Evolutionary conservation across 805 yeast genomes (phyloP).

Genomic region (Wickerhamiella occidentalis): DNA sequence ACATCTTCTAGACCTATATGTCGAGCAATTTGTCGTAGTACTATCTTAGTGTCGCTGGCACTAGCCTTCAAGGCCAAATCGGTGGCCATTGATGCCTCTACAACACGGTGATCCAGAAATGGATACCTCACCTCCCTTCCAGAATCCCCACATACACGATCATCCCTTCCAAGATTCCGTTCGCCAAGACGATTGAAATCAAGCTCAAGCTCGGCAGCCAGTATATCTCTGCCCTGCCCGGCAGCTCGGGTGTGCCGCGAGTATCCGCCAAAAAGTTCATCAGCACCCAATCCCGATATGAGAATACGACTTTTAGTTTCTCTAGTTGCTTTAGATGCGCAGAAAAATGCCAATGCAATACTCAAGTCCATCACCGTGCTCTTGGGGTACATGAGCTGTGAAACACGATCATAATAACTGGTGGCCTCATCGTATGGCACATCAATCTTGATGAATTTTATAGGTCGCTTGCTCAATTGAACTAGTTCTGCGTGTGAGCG

Average conservation of each 20-base stretch:
- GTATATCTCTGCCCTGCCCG: slow-evolving; percentile 30
- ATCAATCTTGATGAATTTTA: slow-evolving; percentile 53
- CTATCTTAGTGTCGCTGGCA: slow-evolving; percentile 29
- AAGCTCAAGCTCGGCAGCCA: slow-evolving; percentile 47
- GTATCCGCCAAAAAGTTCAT: slow-evolving; percentile 93
- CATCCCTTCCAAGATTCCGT: slow-evolving; percentile 84
- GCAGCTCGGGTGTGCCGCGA: slow-evolving; percentile 51
- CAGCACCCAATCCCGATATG: slow-evolving; percentile 92
- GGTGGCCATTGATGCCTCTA: slow-evolving; percentile 30
- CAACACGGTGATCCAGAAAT: slow-evolving; percentile 53
- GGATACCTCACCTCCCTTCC: slow-evolving; percentile 89
- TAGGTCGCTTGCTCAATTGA: slow-evolving; percentile 29
- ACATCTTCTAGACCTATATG: slow-evolving; percentile 40
- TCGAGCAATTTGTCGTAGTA: slow-evolving; percentile 52
- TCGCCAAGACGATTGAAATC: slow-evolving; percentile 67
- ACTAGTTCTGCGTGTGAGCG: slow-evolving; percentile 45
- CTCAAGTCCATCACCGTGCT: slow-evolving; percentile 91
- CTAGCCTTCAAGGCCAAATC: slow-evolving; percentile 32
- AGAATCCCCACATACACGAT: slow-evolving; percentile 72
- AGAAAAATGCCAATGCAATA: slow-evolving; percentile 89
- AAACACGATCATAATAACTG: slow-evolving; percentile 39
- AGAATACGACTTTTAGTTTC: slow-evolving; percentile 52
- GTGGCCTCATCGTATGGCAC: slow-evolving; percentile 60
- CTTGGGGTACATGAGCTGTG: slow-evolving; percentile 64
- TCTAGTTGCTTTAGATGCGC: slow-evolving; percentile 61